These are phyloP conservation scores for Phymatotrichopsis omnivora DNA, from an alignment of 2,329 filamentous ascomycete genomes.

Conservation along the genomic window DNA sequence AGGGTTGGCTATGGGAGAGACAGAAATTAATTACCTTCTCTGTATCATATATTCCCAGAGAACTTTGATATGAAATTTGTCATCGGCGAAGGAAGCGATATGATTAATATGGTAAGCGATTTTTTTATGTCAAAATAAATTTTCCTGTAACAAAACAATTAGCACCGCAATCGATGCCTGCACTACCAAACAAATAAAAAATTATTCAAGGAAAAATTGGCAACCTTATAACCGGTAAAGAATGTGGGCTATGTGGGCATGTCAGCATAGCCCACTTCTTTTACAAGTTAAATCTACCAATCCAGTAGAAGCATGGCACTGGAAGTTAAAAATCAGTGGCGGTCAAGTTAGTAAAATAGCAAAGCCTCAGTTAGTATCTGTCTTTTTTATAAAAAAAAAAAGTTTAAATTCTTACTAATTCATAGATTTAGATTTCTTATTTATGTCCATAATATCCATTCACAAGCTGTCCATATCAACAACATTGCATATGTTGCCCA, in stretches of 20 bases:
- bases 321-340: background rate
- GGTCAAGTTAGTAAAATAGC: background rate
- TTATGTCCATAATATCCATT: no score
- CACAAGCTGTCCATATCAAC: background rate
- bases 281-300: background rate
- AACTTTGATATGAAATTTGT: background rate
- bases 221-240: background rate
- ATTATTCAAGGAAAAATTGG: background rate
- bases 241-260: background rate
- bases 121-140: background rate
- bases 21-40: background rate
- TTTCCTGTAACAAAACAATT: background rate
- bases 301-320: background rate
- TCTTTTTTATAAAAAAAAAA: background rate
- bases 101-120: background rate
- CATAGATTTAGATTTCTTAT: background rate
- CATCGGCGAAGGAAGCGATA: no score
- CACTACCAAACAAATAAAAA: background rate
- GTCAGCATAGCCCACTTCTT: background rate
- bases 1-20: background rate
- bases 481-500: background rate
- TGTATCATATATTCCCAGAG: background rate
- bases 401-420: background rate
- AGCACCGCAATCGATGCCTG: background rate
- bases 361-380: background rate